Evolutionary conservation across 2,329 filamentous ascomycete species (phyloP).

Genomic region (Bertia moriformis): DNA sequence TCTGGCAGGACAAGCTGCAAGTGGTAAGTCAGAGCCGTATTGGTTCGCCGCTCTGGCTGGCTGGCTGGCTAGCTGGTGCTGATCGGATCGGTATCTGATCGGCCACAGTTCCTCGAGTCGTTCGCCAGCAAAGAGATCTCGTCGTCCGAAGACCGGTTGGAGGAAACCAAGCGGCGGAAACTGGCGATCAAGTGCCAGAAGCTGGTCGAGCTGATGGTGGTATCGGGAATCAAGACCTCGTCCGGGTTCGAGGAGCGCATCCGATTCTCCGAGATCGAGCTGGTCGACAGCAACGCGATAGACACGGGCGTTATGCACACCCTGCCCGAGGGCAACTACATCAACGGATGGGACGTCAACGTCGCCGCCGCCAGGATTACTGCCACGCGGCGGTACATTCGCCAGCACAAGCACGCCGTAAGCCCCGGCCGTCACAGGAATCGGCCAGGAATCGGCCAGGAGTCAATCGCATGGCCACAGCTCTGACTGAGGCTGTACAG

Average conservation of each 20-base stretch:
- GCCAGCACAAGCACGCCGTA: slow-evolving; percentile 83
- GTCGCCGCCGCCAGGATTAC: slow-evolving; percentile 75
- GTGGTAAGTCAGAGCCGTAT: slow-evolving; percentile 43
- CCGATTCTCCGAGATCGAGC: slow-evolving; percentile 89
- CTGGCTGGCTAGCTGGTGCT: neutral
- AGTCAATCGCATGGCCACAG: no score
- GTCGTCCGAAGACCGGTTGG: slow-evolving; percentile 84
- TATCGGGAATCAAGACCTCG: slow-evolving; percentile 86
- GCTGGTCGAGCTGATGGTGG: slow-evolving; percentile 97
- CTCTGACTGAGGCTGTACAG: slow-evolving; percentile 23
- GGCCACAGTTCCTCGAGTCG: slow-evolving; percentile 74
- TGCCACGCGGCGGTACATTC: slow-evolving; percentile 69
- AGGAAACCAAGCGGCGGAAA: slow-evolving; percentile 90
- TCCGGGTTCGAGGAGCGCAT: slow-evolving; percentile 97
- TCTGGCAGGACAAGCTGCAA: slow-evolving; percentile 97
- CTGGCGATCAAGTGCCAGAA: slow-evolving; percentile 87
- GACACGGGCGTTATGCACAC: slow-evolving; percentile 79
- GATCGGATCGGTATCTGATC: neutral
- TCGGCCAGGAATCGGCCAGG: no score
- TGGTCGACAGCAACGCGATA: slow-evolving; percentile 84
- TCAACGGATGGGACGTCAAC: slow-evolving; percentile 96
- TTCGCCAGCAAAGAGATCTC: slow-evolving; percentile 96
- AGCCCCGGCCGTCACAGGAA: slow-evolving; percentile 23
- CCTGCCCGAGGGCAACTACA: slow-evolving; percentile 75
- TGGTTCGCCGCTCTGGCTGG: neutral